Base-by-base conservation (phyloP, 805 yeast species). In the Cyberlindnera amylophila region DNA sequence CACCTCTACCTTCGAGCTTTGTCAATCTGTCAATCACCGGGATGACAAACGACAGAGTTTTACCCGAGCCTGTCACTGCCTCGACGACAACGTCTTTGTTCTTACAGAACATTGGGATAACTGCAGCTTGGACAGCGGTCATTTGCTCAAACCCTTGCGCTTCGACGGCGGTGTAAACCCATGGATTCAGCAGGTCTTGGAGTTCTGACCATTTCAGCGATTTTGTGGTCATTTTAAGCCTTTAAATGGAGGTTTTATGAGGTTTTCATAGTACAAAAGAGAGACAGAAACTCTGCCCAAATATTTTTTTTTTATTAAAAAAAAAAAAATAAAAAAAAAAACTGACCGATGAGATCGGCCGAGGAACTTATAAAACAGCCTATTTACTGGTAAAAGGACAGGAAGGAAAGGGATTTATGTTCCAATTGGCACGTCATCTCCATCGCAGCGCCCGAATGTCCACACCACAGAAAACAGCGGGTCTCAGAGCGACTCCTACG, bases 11-110 rank as follows among this genome's bases (percentile, higher is more conserved):
- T 23, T 70, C 64, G 18, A 53, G 51, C 26, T 50, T 62, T n/a
- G 59, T 52, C 7, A 89, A 63, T 51, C 80, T 82, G 53, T 89
- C 91, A 4, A 89, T 55, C 1, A 86, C 74, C 0, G 99, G 99
- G 2, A 93, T 72, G 4, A 81, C 78, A 66, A 86, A 93, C 3
- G 97, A 84, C n/a, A 90, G 62, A 0, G 99, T 93, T 61, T 93
- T 93, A n/a, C 99, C 99, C 0, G 97, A 89, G 0, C 99, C 99
- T 0, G 99, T 93, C 1, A 88, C 96, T 0, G 97, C 96, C 60
- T 93, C 97, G 1, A 89, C 98, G 8, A 93, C 93, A 4, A 93
- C 96, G 64, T 93, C 99, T 57, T 91, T 91, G 58, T 89, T 85
- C 15, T 80, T 80, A 17, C 82, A 64, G 50, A 93, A 76, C 46